These are phyloP conservation scores for Syzygium syzygioides DNA, from an alignment of 441 rosid genomes.

Conservation along the genomic window DNA sequence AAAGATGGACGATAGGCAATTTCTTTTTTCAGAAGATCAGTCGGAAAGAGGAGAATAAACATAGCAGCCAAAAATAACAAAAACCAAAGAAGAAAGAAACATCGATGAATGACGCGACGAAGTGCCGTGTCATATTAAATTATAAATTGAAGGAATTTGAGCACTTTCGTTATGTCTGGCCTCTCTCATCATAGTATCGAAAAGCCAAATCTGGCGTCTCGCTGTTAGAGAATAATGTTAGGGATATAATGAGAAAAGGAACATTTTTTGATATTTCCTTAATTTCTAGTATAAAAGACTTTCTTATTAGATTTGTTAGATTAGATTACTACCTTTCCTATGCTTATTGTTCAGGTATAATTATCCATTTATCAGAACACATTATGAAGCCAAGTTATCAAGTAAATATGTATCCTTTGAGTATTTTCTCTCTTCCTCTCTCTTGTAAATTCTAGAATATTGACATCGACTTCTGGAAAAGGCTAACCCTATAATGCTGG, in stretches of 20 bases:
- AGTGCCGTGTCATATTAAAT: neutral
- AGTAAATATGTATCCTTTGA: neutral
- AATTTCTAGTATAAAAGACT: neutral
- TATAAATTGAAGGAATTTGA: neutral
- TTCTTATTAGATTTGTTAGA: neutral
- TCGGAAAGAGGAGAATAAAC: neutral
- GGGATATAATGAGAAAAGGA: neutral
- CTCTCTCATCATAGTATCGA: neutral
- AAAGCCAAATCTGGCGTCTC: neutral
- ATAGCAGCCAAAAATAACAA: neutral
- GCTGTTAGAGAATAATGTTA: neutral
- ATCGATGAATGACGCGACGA: neutral
- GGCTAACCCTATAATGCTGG: neutral
- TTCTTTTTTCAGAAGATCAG: neutral
- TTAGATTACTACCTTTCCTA: neutral
- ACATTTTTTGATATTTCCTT: neutral
- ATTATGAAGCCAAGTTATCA: neutral
- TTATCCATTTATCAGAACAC: neutral
- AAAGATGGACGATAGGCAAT: neutral
- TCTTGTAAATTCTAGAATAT: neutral
- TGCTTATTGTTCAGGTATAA: neutral
- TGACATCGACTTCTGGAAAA: fast-evolving
- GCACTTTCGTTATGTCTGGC: neutral
- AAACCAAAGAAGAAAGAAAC: neutral
- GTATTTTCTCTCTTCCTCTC: neutral